Evolutionary conservation across 23 red algal species (phyloP), one percentile per base, ranked within the genome.

Genomic region (Gracilaria caudata): DNA sequence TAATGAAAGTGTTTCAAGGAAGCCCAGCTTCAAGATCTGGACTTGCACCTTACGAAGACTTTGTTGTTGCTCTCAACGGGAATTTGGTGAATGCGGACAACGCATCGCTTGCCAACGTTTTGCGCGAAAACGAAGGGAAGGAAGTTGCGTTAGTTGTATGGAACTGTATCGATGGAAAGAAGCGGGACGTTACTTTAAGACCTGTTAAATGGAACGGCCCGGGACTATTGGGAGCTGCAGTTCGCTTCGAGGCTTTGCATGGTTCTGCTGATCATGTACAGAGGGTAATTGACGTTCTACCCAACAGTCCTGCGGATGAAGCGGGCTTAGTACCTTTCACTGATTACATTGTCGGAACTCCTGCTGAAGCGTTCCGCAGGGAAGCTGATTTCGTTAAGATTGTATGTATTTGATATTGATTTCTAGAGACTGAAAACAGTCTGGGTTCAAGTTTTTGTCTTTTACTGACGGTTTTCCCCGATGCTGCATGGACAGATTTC

Each of bases 301-400:
- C 90, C 3, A 81, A 78, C 59, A 91, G 85, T 46, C 85, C 95
- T 44, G 95, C 86, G 19, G 95, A 91, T 44, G 84, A 94, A 36
- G 95, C 86, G 2, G 95, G 95, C 1, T 60, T 98, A 3, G 51
- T 83, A 17, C 87, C 95, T 28, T 53, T 59, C 20, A 88, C 68
- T 20, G 95, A 94, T 83, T 98, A 79, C 60, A 91, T 97, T 47
- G 94, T 93, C 26, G 94, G 94, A 43, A 93, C 94, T 25, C 77
- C 94, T 5, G 90, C 89, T 19, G 90, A 87, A 60, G 94, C 88
- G 19, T 97, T 97, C 59, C 75, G 77, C 37, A 87, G 4, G 38
- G 89, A 87, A 46, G 83, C 51, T 10, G 86, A 80, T 43, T 80
- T 97, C 51, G 68, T 21, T n/a, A 80, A 66, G 51, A 51, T 97